These are phyloP conservation scores for Sporobolomyces phaffii DNA, from an alignment of 768 basidiomycete genomes.

Conservation along the genomic window DNA sequence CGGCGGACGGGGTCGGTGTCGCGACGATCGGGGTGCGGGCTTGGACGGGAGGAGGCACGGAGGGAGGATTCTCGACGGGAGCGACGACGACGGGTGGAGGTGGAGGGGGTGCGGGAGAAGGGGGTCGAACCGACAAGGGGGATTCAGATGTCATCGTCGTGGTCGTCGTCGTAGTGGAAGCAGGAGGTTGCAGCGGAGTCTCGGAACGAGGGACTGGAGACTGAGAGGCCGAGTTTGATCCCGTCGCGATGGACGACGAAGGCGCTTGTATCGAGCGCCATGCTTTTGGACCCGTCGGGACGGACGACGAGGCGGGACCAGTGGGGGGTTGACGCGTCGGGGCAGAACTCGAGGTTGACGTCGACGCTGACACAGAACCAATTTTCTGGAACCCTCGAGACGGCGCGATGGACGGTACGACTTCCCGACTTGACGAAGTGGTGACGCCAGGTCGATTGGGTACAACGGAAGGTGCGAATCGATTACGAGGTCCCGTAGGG, in stretches of 20 bases:
- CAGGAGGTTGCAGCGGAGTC: too few relatives aligned
- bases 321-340: not conserved
- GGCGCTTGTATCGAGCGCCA: constrained; percentile 16
- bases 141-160: too few relatives aligned
- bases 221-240: not conserved
- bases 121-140: not conserved
- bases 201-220: not conserved
- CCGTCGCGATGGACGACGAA: not conserved
- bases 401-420: not conserved
- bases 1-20: too few relatives aligned
- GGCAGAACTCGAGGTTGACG: not conserved
- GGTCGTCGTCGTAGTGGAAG: too few relatives aligned
- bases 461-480: not conserved
- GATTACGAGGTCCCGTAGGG: constrained; percentile 9
- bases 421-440: not conserved
- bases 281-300: constrained; percentile 28
- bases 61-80: not conserved
- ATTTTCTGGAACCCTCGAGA: not conserved
- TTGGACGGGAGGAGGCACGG: not conserved
- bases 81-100: not conserved
- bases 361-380: not conserved
- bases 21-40: too few relatives aligned
- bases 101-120: not conserved
- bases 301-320: not conserved
- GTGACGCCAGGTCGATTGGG: not conserved